Percentiles rank a stretch among this genome's conserved stretches.
phyloP scores from a whole-genome alignment of 192 early-diverging fungal genomes.

The Coemansia sp. region DNA sequence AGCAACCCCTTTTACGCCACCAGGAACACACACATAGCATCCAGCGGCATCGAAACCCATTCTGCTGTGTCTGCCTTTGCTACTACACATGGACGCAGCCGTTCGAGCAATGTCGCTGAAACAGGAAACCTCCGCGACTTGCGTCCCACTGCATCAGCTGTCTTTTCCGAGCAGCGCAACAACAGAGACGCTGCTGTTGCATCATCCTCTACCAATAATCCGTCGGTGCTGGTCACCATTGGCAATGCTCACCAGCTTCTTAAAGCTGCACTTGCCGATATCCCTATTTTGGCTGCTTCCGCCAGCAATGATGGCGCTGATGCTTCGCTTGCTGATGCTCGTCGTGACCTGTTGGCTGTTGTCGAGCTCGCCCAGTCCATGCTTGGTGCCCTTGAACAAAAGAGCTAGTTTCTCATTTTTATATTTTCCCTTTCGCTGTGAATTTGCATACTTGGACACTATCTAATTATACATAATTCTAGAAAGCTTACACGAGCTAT shows the following conservation, averaged over 20 bases:
- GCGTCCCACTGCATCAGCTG: constrained; percentile 15
- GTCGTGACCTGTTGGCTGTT: constrained; percentile 32
- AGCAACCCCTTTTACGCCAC: constrained; percentile 29
- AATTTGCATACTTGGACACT: too few species aligned
- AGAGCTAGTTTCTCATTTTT: background rate
- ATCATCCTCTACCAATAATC: too few species aligned
- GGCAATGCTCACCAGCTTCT: constrained; percentile 24
- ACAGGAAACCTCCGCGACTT: constrained; percentile 45
- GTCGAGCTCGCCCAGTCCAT: constrained; percentile 30
- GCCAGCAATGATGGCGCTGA: background rate
- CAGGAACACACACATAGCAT: background rate
- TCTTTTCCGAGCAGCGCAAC: background rate
- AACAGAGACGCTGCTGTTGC: background rate
- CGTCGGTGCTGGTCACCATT: constrained; percentile 16
- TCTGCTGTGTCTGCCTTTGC: constrained; percentile 12
- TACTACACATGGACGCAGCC: constrained; percentile 27
- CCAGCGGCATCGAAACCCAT: background rate
- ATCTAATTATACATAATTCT: too few species aligned
- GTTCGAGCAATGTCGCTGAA: constrained; percentile 39
- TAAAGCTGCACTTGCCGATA: background rate
- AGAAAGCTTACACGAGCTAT: too few species aligned
- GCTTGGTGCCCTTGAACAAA: constrained; percentile 17
- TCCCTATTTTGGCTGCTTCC: background rate
- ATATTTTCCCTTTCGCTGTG: background rate
- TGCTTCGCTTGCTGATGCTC: constrained; percentile 4